Base-by-base conservation (phyloP, 495 filamentous ascomycete genomes). In the Niebla homalea region DNA sequence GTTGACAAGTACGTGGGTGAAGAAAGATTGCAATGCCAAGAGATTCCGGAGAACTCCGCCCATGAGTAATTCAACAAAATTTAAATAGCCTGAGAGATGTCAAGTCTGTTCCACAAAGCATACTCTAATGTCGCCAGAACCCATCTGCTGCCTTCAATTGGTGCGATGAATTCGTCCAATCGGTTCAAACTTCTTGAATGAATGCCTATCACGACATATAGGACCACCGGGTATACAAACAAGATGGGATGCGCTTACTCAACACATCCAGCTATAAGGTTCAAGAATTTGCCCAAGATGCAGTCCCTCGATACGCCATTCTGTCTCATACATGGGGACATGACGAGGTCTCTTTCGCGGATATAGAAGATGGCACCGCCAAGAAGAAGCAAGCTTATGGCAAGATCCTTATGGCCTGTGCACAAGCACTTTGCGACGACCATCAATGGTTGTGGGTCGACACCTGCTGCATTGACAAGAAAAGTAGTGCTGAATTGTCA, bases 391-490 rank as follows among this genome's bases (percentile, higher is more conserved):
- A 19, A 38, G 59, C 60, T 18, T 64, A 58, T 54, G 21, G 42
- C 8, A 66, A 66, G 51, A 59, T 65, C 44, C 51, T 26, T 39
- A 59, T 62, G 46, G 63, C 57, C 46, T 54, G 59, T 26, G 46
- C 62, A 39, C 62, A 63, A 49, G 61, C 64, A 16, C 41, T 19
- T 16, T 23, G 43, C n/a, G 50, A 64, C 48, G 51, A 53, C 7
- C 20, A 39, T 21, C 16, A 50, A 49, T 76, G 73, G 46, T 38
- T 63, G 29, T 67, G 64, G 62, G 38, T 67, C 8, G 63, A 67
- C 36, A 67, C 64, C 15, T 67, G 60, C 39, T 66, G 64, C 46
- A 68, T 70, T 40, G 64, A 69, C 55, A 65, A 68, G 47, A 51
- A 38, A 25, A 66, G 53, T 39, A 60, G 56, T 42, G 58, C 59